A percentile compares a stretch with the other conserved stretches of the same genome.
phyloP scores from a whole-genome alignment of 2,329 filamentous ascomycete genomes.

The Graphilbum sp. region DNA sequence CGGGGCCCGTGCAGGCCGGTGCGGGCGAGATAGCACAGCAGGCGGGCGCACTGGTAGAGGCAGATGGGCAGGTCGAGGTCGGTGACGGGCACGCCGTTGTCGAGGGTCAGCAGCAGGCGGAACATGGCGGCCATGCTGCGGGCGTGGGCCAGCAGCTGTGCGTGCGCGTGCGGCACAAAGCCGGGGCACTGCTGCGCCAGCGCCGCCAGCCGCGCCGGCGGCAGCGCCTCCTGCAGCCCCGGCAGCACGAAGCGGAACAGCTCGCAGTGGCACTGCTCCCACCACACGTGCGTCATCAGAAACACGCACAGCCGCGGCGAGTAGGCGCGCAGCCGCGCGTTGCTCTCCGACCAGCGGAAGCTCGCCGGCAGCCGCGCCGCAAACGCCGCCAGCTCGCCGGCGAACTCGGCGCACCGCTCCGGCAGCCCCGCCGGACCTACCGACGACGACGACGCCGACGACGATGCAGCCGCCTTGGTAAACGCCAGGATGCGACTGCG shows the following conservation, averaged over 20 bases:
- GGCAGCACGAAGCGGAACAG: slow-evolving; percentile 35
- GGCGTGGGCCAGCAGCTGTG: slow-evolving; percentile 36
- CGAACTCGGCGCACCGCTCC: slow-evolving; percentile 29
- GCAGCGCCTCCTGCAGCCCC: slow-evolving; percentile 34
- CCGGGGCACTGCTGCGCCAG: slow-evolving; percentile 22
- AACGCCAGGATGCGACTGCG: slow-evolving; percentile 37
- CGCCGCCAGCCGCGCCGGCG: slow-evolving; percentile 24
- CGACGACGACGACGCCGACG: too few species aligned
- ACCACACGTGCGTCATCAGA: slow-evolving; percentile 44
- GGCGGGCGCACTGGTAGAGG: slow-evolving; percentile 36
- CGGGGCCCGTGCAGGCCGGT: slow-evolving; percentile 20
- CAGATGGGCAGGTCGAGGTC: slow-evolving; percentile 39
- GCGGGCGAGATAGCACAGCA: slow-evolving; percentile 29
- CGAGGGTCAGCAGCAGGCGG: slow-evolving; percentile 30
- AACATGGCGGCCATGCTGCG: slow-evolving; percentile 40
- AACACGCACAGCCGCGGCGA: slow-evolving; percentile 40
- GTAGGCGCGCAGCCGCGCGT: slow-evolving; percentile 37
- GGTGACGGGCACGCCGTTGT: slow-evolving; percentile 32
- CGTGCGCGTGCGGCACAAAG: slow-evolving; percentile 31
- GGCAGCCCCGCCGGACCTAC: slow-evolving; percentile 20
- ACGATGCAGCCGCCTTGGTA: too few species aligned
- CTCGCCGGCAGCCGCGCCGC: slow-evolving; percentile 35
- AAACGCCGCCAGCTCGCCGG: slow-evolving; percentile 29
- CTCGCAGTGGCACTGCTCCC: slow-evolving; percentile 41
- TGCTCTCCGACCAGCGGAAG: slow-evolving; percentile 41